Evolutionary conservation across 1,284 basidiomycete species (phyloP).

Genomic region (Wallemia ichthyophaga): DNA sequence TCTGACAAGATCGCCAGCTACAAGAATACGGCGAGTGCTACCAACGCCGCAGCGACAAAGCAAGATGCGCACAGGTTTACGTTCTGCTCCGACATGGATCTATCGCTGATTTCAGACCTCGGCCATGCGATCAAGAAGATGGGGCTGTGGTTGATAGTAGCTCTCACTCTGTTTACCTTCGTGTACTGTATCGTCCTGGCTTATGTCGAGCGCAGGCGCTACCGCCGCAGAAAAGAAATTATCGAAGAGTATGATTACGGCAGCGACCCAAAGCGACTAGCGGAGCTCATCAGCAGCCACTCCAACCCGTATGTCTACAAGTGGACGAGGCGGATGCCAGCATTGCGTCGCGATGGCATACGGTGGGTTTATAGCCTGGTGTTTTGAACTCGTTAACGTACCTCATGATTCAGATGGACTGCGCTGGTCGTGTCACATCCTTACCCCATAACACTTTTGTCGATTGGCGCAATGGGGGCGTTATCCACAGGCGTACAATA

Average conservation of each 20-base stretch:
- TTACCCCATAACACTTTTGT: neutral
- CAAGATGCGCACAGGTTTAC: neutral
- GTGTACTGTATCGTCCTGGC: neutral
- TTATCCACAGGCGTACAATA: neutral
- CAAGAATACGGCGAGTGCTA: conserved; percentile 27
- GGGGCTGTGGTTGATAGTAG: neutral
- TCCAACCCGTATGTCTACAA: neutral
- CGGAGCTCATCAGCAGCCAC: neutral
- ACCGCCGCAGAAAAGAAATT: neutral
- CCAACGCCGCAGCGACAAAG: neutral
- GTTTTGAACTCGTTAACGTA: too few species aligned
- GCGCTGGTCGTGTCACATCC: neutral
- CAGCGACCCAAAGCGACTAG: neutral
- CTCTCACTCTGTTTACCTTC: neutral
- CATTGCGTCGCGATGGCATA: neutral
- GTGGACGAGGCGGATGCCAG: neutral
- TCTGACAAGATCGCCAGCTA: conserved; percentile 43
- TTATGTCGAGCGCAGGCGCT: neutral
- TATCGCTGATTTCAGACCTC: neutral
- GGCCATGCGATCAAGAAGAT: neutral
- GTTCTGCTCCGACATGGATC: neutral
- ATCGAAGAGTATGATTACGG: neutral
- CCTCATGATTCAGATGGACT: too few species aligned
- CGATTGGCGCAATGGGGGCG: neutral
- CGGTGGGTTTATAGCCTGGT: too few species aligned